Base-by-base conservation (phyloP, 441 rosid species). In the Erodium trifolium region DNA sequence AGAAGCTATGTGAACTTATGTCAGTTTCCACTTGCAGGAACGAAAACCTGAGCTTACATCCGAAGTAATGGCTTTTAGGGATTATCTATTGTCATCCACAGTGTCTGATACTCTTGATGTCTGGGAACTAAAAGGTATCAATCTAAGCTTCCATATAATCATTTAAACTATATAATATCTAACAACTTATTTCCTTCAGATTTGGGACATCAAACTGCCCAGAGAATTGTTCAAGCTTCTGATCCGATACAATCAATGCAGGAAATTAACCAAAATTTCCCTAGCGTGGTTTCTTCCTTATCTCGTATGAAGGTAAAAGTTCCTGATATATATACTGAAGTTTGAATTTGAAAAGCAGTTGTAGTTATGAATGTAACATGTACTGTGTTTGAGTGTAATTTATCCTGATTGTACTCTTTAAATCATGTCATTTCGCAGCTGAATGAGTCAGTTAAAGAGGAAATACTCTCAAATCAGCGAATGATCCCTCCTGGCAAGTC, bases 141-240 rank as follows among this genome's bases (percentile, higher is more conserved):
- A 62, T 63, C 59, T 68, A 18, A 37, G 66, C 53, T 72, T 62
- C 12, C 10, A 68, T 7, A 16, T 70, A 55, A 41, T 67, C 65
- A 66, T 64, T 60, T 29, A 12, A 41, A 37, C 34, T 13, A 47
- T 51, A 65, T 51, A 5, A 64, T 71, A 67, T 72, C 77, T 78
- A 71, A 81, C n/a, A 71, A 49, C 67, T 73, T 55, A 64, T 53
- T 66, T 77, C 65, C 23, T 47, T 78, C 93, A 95, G 99, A 95
- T 87, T 77, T 95, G 74, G 99, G 99, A 70, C 98, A 92, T 86
- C 99, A 95, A 82, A 95, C 99, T 53, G 96, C 96, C 19, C 98
- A 92, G 83, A 87, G 98, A 80, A 95, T 95, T 75, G 92, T 92
- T 70, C 98, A 87, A 68, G 95, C 97, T 71, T 89, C 96, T 67